Conservation (phyloP, 768 basidiomycete genomes). For the Lepiota brunneoincarnata region DNA sequence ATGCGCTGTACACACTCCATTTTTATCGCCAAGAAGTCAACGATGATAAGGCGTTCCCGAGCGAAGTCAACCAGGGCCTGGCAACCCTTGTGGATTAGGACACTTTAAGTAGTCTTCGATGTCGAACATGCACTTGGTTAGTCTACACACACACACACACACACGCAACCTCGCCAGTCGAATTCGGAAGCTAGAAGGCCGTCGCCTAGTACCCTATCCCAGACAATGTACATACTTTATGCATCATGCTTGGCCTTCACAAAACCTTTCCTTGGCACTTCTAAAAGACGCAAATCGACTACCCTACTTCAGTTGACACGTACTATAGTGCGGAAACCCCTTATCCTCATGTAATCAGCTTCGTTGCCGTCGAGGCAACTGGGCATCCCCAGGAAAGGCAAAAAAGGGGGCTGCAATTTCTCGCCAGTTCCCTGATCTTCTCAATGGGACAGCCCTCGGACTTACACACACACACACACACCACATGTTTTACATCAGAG, state of each 20-base stretch:
- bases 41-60: too few relatives aligned
- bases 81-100: too few relatives aligned
- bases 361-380: too few relatives aligned
- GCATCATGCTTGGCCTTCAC: background rate
- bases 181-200: background rate
- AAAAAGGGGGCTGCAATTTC: too few relatives aligned
- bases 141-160: too few relatives aligned
- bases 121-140: too few relatives aligned
- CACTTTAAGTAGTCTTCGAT: too few relatives aligned
- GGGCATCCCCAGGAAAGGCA: background rate
- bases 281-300: background rate
- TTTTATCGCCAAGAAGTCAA: too few relatives aligned
- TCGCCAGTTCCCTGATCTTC: background rate
- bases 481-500: too few relatives aligned
- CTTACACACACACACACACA: background rate
- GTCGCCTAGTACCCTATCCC: background rate
- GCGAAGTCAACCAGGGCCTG: too few relatives aligned
- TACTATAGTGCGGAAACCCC: background rate
- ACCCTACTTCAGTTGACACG: background rate
- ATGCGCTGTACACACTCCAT: too few relatives aligned
- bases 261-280: background rate
- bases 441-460: background rate
- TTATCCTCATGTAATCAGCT: background rate
- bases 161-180: too few relatives aligned
- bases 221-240: background rate